Conservation (phyloP, 305 asterid genomes). For the Rubia peregrina region DNA sequence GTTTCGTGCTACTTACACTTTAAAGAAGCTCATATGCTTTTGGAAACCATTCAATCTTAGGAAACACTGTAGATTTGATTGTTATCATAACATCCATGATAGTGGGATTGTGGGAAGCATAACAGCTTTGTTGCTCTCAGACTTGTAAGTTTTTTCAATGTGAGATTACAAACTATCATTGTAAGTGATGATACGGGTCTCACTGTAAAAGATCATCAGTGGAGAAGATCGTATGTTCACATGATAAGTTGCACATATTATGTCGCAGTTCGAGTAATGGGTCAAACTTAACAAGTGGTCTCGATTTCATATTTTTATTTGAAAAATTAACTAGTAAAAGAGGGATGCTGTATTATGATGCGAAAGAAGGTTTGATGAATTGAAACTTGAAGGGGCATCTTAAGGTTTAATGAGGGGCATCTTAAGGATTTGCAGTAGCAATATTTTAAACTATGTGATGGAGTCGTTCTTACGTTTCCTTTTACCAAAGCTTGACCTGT, state of each 20-base stretch:
- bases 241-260: neutral
- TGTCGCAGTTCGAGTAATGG: conserved; percentile 1
- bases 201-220: neutral
- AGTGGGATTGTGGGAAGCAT: neutral
- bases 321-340: neutral
- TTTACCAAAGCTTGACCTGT: neutral
- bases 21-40: neutral
- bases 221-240: neutral
- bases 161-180: neutral
- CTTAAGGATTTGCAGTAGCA: neutral
- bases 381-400: neutral
- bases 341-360: neutral
- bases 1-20: neutral
- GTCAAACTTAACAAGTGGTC: neutral
- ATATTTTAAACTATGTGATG: neutral
- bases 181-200: neutral
- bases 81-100: neutral
- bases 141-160: neutral
- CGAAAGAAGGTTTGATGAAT: neutral
- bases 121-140: neutral
- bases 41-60: neutral
- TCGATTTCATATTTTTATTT: neutral
- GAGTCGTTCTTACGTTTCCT: neutral
- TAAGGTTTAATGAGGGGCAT: neutral
- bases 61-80: neutral